phyloP scores from a whole-genome alignment of 2,329 filamentous ascomycete genomes.

The Arachnopeziza araneosa region DNA sequence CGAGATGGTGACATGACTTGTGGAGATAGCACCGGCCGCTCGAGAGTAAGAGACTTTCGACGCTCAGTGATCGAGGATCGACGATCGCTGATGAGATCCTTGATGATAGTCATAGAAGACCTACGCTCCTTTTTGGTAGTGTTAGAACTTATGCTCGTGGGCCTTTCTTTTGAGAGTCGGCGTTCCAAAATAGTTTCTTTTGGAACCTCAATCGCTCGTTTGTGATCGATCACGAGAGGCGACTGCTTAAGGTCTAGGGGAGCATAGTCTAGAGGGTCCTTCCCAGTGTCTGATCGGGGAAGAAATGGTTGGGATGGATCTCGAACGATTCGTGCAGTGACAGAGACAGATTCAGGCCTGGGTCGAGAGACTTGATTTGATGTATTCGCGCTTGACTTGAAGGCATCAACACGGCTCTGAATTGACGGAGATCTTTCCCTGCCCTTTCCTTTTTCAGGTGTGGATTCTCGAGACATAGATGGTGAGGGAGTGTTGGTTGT shows the following conservation, averaged over 20 bases:
- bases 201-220: constrained; percentile 33
- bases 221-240: constrained; percentile 52
- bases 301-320: constrained; percentile 46
- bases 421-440: constrained; percentile 29
- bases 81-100: constrained; percentile 50
- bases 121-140: constrained; percentile 36
- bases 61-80: constrained; percentile 45
- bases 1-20: constrained; percentile 41
- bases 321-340: constrained; percentile 77
- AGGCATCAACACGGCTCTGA: constrained; percentile 21
- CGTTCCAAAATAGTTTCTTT: constrained; percentile 40
- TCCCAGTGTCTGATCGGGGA: constrained; percentile 37
- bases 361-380: constrained; percentile 35
- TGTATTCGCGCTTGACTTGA: constrained; percentile 17
- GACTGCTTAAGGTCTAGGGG: constrained; percentile 53
- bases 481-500: constrained; percentile 32
- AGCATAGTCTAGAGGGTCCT: constrained; percentile 37
- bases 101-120: constrained; percentile 54
- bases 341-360: constrained; percentile 73
- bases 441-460: constrained; percentile 36
- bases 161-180: constrained; percentile 22
- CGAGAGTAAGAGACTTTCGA: constrained; percentile 39
- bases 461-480: constrained; percentile 40
- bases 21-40: constrained; percentile 34
- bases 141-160: constrained; percentile 16